Conservation (phyloP, 179 eudicot genomes). For the Gypsophila paniculata region DNA sequence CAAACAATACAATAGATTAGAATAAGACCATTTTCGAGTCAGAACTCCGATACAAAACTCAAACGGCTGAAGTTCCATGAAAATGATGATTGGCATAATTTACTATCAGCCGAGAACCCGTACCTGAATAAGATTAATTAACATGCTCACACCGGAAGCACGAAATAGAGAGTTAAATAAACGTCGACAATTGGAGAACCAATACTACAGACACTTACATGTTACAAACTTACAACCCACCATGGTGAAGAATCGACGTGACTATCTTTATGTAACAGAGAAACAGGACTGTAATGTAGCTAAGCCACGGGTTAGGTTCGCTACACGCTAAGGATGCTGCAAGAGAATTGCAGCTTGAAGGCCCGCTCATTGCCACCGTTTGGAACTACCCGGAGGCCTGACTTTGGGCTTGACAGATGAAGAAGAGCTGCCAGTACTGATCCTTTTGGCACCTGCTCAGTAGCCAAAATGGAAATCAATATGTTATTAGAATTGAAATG, state of each 20-base stretch:
- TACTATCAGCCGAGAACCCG: constrained; percentile 8
- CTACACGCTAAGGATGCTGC: constrained; percentile 11
- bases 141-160: not conserved
- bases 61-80: not conserved
- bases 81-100: constrained; percentile 15
- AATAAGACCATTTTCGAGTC: not conserved
- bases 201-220: not conserved
- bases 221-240: constrained; percentile 13
- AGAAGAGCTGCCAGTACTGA: constrained; percentile 34
- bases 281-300: not conserved
- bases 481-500: not conserved
- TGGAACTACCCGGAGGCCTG: constrained; percentile 25
- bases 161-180: not conserved
- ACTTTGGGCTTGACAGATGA: constrained; percentile 41
- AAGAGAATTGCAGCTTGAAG: constrained; percentile 14
- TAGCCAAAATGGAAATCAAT: not conserved
- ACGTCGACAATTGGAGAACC: constrained; percentile 9
- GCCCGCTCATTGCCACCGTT: constrained; percentile 32
- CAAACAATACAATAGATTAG: too few relatives aligned
- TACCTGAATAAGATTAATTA: constrained; percentile 4
- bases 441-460: constrained; percentile 48
- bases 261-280: not conserved
- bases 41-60: not conserved
- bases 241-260: not conserved
- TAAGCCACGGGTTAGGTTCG: not conserved